Evolutionary conservation across 305 asterid species (phyloP).

Genomic region (Fraxinus ornus): DNA sequence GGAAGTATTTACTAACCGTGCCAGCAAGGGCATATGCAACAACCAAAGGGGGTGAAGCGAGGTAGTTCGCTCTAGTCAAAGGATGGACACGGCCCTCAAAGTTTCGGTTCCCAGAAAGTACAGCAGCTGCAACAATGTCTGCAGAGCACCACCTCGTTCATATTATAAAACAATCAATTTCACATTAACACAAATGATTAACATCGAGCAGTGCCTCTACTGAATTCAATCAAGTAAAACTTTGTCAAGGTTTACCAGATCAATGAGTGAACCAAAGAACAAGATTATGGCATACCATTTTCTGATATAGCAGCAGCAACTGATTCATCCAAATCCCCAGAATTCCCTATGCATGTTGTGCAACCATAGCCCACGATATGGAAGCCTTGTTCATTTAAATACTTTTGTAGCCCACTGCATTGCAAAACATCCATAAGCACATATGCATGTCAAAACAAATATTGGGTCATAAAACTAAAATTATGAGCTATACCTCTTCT

Average conservation of each 20-base stretch:
- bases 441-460: neutral
- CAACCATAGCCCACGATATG: constrained; percentile 91
- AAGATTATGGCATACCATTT: constrained; percentile 50
- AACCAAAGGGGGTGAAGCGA: constrained; percentile 97
- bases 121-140: constrained; percentile 96
- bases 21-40: constrained; percentile 99
- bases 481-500: constrained; percentile 56
- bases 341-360: constrained; percentile 93
- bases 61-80: constrained; percentile 91
- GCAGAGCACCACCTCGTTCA: constrained; percentile 29
- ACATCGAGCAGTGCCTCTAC: neutral
- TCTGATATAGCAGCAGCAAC: constrained; percentile 84
- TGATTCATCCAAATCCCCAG: constrained; percentile 85
- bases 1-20: constrained; percentile 54
- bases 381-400: constrained; percentile 90
- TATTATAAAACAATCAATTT: constrained; percentile 12
- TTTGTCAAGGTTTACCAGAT: neutral
- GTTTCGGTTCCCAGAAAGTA: constrained; percentile 92
- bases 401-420: constrained; percentile 75
- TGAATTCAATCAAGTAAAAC: neutral
- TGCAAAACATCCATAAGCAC: constrained; percentile 9
- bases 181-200: neutral
- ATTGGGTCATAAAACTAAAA: neutral
- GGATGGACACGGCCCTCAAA: constrained; percentile 98
- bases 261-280: constrained; percentile 4